phyloP scores from a whole-genome alignment of 768 basidiomycete species.

The Rhizopogon vinicolor region DNA sequence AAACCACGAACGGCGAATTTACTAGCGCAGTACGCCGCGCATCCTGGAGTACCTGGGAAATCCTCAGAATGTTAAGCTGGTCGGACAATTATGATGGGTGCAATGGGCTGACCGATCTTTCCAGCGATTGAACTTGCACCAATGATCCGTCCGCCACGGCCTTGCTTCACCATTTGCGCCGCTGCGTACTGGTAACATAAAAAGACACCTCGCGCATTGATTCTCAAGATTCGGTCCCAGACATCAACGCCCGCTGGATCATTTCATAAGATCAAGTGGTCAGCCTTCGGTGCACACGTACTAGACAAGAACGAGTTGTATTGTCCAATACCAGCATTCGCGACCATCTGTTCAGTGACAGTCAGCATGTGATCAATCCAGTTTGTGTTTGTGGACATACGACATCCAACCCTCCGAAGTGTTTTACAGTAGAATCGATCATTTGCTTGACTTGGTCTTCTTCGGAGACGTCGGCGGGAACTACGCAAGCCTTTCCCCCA shows the following conservation, averaged over 20 bases:
- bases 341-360: conserved; percentile 12
- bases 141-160: conserved; percentile 52
- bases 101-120: conserved; percentile 1
- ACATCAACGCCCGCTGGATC: conserved; percentile 28
- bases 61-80: not conserved
- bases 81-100: not conserved
- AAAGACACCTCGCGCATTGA: conserved; percentile 56
- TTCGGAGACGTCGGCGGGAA: conserved; percentile 16
- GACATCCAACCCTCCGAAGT: conserved; percentile 7
- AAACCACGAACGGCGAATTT: conserved; percentile 10
- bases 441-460: conserved; percentile 19
- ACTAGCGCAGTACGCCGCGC: conserved; percentile 9
- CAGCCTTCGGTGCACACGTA: not conserved
- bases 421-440: conserved; percentile 12
- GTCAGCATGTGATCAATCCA: not conserved
- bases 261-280: not conserved
- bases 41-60: not conserved
- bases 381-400: not conserved
- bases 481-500: conserved; percentile 11
- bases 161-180: conserved; percentile 52
- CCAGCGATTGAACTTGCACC: conserved; percentile 26
- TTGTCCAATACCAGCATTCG: conserved; percentile 7
- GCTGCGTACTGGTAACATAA: conserved; percentile 64
- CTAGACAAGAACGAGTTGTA: not conserved
- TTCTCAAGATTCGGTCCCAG: conserved; percentile 37